Conservation (phyloP, 495 filamentous ascomycete genomes). For the Hypoxylon lienhwacheense region DNA sequence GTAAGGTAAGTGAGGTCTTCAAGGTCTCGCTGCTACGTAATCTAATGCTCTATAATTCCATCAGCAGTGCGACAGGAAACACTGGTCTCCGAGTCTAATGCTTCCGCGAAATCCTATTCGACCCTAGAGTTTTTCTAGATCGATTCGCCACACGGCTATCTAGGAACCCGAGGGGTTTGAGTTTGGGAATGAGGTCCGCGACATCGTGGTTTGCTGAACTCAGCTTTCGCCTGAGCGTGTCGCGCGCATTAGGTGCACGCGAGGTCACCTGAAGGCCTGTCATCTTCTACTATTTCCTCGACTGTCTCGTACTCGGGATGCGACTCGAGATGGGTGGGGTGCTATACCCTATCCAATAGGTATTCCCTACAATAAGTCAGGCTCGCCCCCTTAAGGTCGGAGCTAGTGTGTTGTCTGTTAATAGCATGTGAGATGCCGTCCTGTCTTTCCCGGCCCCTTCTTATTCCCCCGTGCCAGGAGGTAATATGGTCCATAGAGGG, state of each 20-base stretch:
- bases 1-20: not conserved
- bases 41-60: not conserved
- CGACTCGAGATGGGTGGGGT: too few relatives aligned
- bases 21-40: not conserved
- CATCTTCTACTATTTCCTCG: too few relatives aligned
- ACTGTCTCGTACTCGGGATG: too few relatives aligned
- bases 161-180: constrained; percentile 10
- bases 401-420: too few relatives aligned
- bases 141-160: constrained; percentile 10
- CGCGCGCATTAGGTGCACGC: not conserved
- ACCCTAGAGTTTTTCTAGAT: not conserved
- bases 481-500: too few relatives aligned
- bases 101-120: not conserved
- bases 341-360: too few relatives aligned
- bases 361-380: too few relatives aligned
- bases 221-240: not conserved
- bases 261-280: too few relatives aligned
- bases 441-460: too few relatives aligned
- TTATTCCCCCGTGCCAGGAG: too few relatives aligned
- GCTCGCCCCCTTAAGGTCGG: too few relatives aligned
- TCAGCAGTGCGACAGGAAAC: not conserved
- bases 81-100: not conserved
- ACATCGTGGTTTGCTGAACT: not conserved
- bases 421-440: too few relatives aligned
- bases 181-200: not conserved